Evolutionary conservation across 345 rosid species (phyloP).

Genomic region (Tarenaya hassleriana): DNA sequence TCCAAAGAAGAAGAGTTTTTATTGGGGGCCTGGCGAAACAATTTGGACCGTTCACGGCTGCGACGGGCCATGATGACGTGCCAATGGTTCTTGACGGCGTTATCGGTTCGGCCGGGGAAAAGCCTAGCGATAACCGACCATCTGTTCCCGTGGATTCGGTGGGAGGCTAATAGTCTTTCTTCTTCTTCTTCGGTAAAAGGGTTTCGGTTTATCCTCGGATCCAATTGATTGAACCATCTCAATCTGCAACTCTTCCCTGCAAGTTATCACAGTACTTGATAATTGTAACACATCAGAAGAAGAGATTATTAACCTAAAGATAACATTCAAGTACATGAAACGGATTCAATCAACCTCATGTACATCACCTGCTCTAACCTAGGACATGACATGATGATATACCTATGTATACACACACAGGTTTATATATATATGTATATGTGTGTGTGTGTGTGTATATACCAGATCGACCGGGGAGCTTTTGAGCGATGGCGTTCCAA

Average conservation of each 20-base stretch:
- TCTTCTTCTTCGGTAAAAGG: constrained; percentile 95
- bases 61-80: constrained; percentile 92
- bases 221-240: constrained; percentile 93
- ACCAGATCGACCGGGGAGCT: constrained; percentile 75
- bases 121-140: constrained; percentile 83
- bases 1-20: constrained; percentile 20
- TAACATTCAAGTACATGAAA: too few species aligned
- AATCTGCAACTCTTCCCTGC: constrained; percentile 93
- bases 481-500: constrained; percentile 77
- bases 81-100: constrained; percentile 97
- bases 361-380: too few species aligned
- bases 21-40: constrained; percentile 17
- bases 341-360: too few species aligned
- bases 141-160: constrained; percentile 78
- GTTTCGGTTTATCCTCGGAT: constrained; percentile 79
- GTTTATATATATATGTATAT: too few species aligned
- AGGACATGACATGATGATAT: too few species aligned
- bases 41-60: constrained; percentile 39
- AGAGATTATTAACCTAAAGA: too few species aligned
- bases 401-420: constrained; percentile 4
- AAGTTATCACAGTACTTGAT: too few species aligned
- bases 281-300: too few species aligned
- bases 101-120: constrained; percentile 90
- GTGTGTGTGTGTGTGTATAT: neutral
- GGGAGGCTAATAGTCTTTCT: constrained; percentile 68